Conservation (phyloP, 305 asterid genomes). For the Andrographis paniculata region DNA sequence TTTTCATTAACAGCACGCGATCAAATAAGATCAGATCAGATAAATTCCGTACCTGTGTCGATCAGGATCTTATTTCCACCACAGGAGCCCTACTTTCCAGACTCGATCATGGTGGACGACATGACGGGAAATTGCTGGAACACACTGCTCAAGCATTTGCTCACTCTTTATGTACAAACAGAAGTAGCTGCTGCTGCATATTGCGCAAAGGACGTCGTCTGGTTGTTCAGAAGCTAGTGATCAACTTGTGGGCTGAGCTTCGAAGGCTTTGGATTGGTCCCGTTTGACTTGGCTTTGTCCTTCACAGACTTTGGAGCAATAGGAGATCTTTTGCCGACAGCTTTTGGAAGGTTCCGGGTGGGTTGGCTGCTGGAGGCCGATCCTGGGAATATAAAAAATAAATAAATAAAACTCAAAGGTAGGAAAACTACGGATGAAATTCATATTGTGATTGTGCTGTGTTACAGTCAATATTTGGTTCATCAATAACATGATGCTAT, state of each 20-base stretch:
- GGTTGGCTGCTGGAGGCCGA: constrained; percentile 36
- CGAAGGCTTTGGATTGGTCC: constrained; percentile 32
- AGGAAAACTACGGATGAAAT: too few species aligned
- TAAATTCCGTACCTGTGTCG: too few species aligned
- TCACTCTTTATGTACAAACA: constrained; percentile 27
- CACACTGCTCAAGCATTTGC: too few species aligned
- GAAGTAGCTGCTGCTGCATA: constrained; percentile 18
- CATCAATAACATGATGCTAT: too few species aligned
- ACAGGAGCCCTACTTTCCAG: constrained; percentile 16
- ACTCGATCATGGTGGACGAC: constrained; percentile 16
- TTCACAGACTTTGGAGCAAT: constrained; percentile 33
- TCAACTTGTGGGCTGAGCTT: constrained; percentile 24
- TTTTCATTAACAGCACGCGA: constrained; percentile 8
- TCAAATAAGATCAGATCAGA: too few species aligned
- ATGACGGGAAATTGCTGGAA: too few species aligned
- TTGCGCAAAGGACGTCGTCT: constrained; percentile 9
- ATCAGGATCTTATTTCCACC: constrained; percentile 23
- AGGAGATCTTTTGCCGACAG: constrained; percentile 41
- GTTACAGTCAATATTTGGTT: too few species aligned
- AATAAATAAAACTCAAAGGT: background rate
- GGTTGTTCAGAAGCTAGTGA: constrained; percentile 21
- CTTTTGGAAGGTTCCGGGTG: constrained; percentile 31
- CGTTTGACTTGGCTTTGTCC: constrained; percentile 36
- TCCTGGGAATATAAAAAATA: constrained; percentile 27
- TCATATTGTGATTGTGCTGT: too few species aligned